Conservation (phyloP, 805 yeast genomes). For the Saccharomycopsis sp. region DNA sequence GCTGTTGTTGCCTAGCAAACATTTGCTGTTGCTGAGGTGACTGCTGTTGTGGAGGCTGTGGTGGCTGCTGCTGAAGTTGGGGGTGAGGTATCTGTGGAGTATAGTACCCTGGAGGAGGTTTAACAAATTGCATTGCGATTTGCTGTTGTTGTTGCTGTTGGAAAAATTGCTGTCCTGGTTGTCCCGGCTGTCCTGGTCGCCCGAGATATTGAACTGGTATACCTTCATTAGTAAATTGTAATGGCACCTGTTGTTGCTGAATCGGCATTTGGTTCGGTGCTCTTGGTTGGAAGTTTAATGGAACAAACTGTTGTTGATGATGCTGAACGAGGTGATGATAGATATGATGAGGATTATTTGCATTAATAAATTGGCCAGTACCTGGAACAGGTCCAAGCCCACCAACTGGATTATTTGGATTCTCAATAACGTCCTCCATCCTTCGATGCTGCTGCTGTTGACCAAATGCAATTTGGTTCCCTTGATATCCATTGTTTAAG, state of each 20-base stretch:
- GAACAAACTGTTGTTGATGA: not conserved
- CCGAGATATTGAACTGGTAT: too few species aligned
- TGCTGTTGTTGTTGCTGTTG: slow-evolving; percentile 24
- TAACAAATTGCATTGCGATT: slow-evolving; percentile 11
- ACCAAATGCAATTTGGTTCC: slow-evolving; percentile 23
- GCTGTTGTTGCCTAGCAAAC: slow-evolving; percentile 12
- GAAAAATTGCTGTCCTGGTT: too few species aligned
- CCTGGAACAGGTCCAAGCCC: not conserved
- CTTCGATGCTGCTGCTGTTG: slow-evolving; percentile 20
- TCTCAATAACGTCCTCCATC: slow-evolving; percentile 15
- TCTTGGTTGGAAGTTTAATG: not conserved
- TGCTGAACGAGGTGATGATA: not conserved
- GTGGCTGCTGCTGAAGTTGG: too few species aligned
- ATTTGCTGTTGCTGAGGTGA: slow-evolving; percentile 23
- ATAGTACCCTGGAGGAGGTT: too few species aligned
- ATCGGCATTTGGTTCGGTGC: slow-evolving; percentile 3
- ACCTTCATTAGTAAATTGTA: too few species aligned
- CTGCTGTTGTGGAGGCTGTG: slow-evolving; percentile 14
- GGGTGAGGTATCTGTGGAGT: too few species aligned
- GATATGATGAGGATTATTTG: too few species aligned
- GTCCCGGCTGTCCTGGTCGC: too few species aligned
- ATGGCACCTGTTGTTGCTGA: slow-evolving; percentile 15
- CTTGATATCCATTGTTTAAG: slow-evolving; percentile 22
- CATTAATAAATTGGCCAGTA: not conserved
- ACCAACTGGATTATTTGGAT: slow-evolving; percentile 8